A percentile compares a stretch with the other conserved stretches of the same genome.
Conservation (phyloP, 805 yeast genomes). For the Hagleromyces aurorensis region DNA sequence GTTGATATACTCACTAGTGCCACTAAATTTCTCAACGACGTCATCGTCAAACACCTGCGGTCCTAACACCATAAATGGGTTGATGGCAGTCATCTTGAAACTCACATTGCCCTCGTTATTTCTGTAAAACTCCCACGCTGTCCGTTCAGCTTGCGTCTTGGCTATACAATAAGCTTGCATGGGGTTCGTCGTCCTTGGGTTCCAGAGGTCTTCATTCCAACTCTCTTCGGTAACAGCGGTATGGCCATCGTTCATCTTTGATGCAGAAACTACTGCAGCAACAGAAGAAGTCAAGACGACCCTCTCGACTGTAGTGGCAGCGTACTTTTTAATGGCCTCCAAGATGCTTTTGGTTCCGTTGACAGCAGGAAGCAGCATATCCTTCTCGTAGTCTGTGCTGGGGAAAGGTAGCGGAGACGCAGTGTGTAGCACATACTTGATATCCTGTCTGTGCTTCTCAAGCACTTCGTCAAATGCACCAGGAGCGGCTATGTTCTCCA, state of each 20-base stretch:
- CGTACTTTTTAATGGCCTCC: conserved; percentile 34
- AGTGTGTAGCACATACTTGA: conserved; percentile 38
- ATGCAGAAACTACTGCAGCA: conserved; percentile 36
- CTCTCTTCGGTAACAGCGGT: conserved; percentile 28
- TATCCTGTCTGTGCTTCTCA: conserved; percentile 31
- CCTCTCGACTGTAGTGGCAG: conserved; percentile 34
- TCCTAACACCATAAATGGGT: conserved; percentile 38
- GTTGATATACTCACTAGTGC: conserved; percentile 26
- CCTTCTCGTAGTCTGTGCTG: conserved; percentile 35
- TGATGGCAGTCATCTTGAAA: conserved; percentile 32
- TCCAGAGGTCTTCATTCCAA: conserved; percentile 30
- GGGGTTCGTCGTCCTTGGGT: conserved; percentile 6
- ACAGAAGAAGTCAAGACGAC: conserved; percentile 49
- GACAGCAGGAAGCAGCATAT: conserved; percentile 47
- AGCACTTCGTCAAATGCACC: conserved; percentile 40
- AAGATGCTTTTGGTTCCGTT: conserved; percentile 44
- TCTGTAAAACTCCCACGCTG: conserved; percentile 41
- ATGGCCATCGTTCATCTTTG: conserved; percentile 7
- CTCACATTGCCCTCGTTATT: conserved; percentile 24
- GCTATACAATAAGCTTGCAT: conserved; percentile 34
- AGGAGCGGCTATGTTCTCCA: conserved; percentile 24
- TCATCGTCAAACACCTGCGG: conserved; percentile 37
- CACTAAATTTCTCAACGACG: conserved; percentile 29
- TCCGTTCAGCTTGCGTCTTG: conserved; percentile 44
- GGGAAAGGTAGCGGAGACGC: conserved; percentile 39